Base-by-base conservation (phyloP, 2,329 filamentous ascomycete genomes). In the Aquanectria penicillioides region DNA sequence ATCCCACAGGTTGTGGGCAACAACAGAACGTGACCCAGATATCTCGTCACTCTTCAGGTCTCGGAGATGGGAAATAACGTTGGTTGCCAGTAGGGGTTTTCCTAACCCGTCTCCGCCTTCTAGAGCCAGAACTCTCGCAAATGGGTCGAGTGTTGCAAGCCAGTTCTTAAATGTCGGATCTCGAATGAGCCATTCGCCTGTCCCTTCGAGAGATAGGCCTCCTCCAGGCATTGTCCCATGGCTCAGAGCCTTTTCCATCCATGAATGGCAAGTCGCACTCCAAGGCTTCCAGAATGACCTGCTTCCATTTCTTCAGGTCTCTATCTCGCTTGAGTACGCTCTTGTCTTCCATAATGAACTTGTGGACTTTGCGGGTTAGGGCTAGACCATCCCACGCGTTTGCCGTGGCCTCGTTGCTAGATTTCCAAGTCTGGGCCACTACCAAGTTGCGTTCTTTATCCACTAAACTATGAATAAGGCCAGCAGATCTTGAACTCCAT, bases 401-500 rank as follows among this genome's bases (percentile, higher is more conserved):
- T 28, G 46, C 31, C 5, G 46, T 31, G 23, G 20, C 36, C 11
- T 49, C 29, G 13, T 17, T 25, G 13, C 36, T 31, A 20, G 36
- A 36, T 20, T 49, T 20, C 36, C 36, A 49, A 9, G 46, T 49
- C 23, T 49, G 46, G n/a, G 46, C 46, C 3, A 31, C 46, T 8
- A 49, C 46, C 3, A 49, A 31, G 20, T 36, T 22, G 11, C 25
- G 12, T 22, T 49, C 31, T 18, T 49, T 34, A 18, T 25, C 12
- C 31, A 20, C n/a, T 49, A 12, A 13, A 36, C 29, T 31, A 49
- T 49, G n/a, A n/a, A n/a, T 3, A 49, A 13, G n/a, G 13, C 20
- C 13, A 49, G 46, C 7, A 49, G 31, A n/a, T 34, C 46, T n/a
- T 49, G 46, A 5, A 49, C 33, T 6, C 46, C 46, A 22, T 49